Conservation (phyloP, 2,329 filamentous ascomycete species). For the Decorospora gaudefroyi region DNA sequence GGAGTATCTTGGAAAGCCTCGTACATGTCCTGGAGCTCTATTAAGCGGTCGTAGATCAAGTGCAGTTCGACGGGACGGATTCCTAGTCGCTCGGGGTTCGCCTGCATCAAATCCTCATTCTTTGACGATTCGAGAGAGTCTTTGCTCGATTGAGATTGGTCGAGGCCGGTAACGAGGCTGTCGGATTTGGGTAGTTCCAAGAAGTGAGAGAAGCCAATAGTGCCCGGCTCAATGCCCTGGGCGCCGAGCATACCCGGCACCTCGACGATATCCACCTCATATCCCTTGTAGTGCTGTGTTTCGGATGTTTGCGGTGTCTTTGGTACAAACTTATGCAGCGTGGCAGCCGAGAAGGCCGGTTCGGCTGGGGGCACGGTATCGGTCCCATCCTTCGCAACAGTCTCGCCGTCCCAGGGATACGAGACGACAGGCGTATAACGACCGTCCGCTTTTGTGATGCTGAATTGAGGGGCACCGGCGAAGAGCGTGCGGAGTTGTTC, state of each 20-base stretch:
- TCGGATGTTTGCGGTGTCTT: constrained; percentile 18
- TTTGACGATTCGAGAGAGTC: constrained; percentile 39
- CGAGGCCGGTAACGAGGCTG: constrained; percentile 60
- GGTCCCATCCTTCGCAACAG: constrained; percentile 65
- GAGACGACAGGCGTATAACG: constrained; percentile 66
- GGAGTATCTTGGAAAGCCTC: constrained; percentile 59
- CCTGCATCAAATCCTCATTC: constrained; percentile 53
- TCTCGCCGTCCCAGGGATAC: constrained; percentile 66
- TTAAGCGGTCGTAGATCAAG: constrained; percentile 44
- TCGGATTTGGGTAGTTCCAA: constrained; percentile 69
- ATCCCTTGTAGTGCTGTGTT: constrained; percentile 31
- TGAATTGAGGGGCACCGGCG: constrained; percentile 75
- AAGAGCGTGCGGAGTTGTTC: constrained; percentile 70
- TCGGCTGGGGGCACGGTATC: constrained; percentile 52
- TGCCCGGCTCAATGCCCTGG: constrained; percentile 72
- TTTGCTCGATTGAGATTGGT: constrained; percentile 51
- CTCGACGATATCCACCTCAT: constrained; percentile 52
- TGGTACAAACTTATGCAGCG: constrained; percentile 31
- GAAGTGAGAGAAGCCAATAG: constrained; percentile 70
- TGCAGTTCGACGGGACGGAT: constrained; percentile 43
- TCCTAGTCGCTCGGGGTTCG: constrained; percentile 46
- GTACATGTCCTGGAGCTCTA: constrained; percentile 58
- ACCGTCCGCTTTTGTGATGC: constrained; percentile 63
- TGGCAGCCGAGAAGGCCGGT: constrained; percentile 46
- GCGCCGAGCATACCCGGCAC: constrained; percentile 73